These are phyloP conservation scores for Termitomyces sp. DNA, from an alignment of 768 basidiomycete species.

Conservation along the genomic window DNA sequence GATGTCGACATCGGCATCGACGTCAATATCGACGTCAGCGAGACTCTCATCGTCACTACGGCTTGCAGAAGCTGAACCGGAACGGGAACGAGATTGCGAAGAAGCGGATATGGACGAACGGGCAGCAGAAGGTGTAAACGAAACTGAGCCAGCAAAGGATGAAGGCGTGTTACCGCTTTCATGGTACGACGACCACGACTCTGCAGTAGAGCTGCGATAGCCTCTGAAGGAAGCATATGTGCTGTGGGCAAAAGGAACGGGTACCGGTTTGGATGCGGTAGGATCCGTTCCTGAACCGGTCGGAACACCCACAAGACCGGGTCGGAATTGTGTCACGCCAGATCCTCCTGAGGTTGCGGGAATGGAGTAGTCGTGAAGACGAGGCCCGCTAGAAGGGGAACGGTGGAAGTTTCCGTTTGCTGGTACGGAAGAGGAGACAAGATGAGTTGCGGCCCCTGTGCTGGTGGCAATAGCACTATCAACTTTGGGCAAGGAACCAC, in stretches of 20 bases:
- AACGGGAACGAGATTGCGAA: constrained; percentile 24
- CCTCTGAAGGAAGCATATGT: constrained; percentile 11
- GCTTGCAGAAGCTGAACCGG: constrained; percentile 26
- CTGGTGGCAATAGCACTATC: constrained; percentile 16
- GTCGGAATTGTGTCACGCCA: constrained; percentile 53
- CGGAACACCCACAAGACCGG: constrained; percentile 42
- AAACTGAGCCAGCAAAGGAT: constrained; percentile 13
- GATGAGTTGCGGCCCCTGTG: constrained; percentile 16
- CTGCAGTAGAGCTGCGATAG: constrained; percentile 22
- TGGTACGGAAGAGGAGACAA: constrained; percentile 52
- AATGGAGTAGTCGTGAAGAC: constrained; percentile 62
- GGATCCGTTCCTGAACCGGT: constrained; percentile 15
- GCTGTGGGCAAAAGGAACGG: constrained; percentile 16
- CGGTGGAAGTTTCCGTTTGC: constrained; percentile 19
- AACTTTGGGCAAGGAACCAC: constrained; percentile 58
- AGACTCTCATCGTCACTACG: constrained; percentile 24
- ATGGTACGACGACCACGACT: constrained; percentile 26
- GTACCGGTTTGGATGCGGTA: constrained; percentile 28
- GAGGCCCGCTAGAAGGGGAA: constrained; percentile 42
- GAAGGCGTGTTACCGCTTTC: constrained; percentile 17
- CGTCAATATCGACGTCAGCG: constrained; percentile 27
- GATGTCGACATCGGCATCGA: constrained; percentile 21
- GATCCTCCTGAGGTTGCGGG: constrained; percentile 26
- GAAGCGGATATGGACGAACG: constrained; percentile 44
- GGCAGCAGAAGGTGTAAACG: constrained; percentile 24